Evolutionary conservation across 495 filamentous ascomycete species (phyloP).

Genomic region (Elaphomyces granulatus): DNA sequence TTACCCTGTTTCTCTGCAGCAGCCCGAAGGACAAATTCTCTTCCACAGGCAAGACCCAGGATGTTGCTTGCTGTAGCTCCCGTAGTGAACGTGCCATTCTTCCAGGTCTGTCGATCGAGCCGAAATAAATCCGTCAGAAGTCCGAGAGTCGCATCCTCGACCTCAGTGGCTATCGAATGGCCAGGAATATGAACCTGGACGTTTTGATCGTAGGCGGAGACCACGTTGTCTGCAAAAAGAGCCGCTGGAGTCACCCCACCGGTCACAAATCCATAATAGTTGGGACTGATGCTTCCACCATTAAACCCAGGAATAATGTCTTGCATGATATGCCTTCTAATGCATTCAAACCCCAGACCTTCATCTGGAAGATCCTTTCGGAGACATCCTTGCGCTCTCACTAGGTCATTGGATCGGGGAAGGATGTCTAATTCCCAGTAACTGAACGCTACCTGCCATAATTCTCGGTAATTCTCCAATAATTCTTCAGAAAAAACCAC

Average conservation of each 20-base stretch:
- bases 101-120: constrained; percentile 37
- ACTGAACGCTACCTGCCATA: constrained; percentile 25
- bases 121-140: constrained; percentile 55
- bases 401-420: constrained; percentile 18
- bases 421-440: constrained; percentile 21
- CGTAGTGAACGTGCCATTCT: constrained; percentile 63
- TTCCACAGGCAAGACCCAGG: constrained; percentile 61
- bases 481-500: no score
- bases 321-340: constrained; percentile 37
- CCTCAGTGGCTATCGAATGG: constrained; percentile 56
- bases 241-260: constrained; percentile 73
- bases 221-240: constrained; percentile 67
- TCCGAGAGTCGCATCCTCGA: constrained; percentile 56
- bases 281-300: constrained; percentile 40
- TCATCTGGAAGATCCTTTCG: constrained; percentile 21
- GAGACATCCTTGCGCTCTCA: constrained; percentile 26
- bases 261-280: constrained; percentile 83
- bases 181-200: constrained; percentile 69
- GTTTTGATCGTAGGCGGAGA: constrained; percentile 67
- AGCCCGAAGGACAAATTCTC: constrained; percentile 47
- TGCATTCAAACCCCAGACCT: constrained; percentile 32
- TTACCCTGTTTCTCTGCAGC: constrained; percentile 24
- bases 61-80: constrained; percentile 81
- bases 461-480: constrained; percentile 12
- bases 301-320: constrained; percentile 56